Base-by-base conservation (phyloP, 2,329 filamentous ascomycete species). In the Myriangium duriaei region DNA sequence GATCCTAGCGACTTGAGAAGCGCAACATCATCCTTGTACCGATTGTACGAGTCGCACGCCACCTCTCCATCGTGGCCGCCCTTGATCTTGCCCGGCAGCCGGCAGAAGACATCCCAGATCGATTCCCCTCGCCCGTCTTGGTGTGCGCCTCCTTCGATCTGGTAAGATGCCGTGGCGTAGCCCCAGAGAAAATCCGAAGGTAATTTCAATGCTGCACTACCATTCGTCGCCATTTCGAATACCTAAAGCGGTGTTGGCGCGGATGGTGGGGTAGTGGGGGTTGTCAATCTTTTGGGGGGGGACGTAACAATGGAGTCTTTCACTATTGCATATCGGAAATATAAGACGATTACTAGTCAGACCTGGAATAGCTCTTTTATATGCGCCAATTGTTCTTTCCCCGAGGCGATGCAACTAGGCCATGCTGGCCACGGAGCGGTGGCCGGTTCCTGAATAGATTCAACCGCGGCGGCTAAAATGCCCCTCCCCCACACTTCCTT, bases 41-140 rank as follows among this genome's bases (percentile, higher is more conserved):
- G 76, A 62, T 88, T 78, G 67, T 92, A 92, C 17, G 81, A 87
- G 64, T 92, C 83, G 62, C 85, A 93, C 26, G 85, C 84, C 30
- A 82, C 72, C 36, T 74, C 77, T 37, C 85, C 85, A 30, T 76
- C 79, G 49, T 70, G 76, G 41, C 75, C 79, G 51, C 83, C 81
- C 40, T 83, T 82, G 51, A 91, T 86, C 62, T 91, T 92, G 51
- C 82, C 82, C 5, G 80, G 76, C 38, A 75, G 79, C 45, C 72
- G 72, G 62, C 81, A 87, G 64, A 92, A 92, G n/a, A 73, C 79
- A 61, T 93, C 85, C 85, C 85, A 92, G 58, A 92, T 91, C 44
- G 80, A 84, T 39, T 82, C 77, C 14, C 74, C 80, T 46, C 84
- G 81, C 47, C 84, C 85, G 55, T 88, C 84, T 53, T 79, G 72